Conservation (phyloP, 2,329 filamentous ascomycete species). For the Xylariaceae sp. region DNA sequence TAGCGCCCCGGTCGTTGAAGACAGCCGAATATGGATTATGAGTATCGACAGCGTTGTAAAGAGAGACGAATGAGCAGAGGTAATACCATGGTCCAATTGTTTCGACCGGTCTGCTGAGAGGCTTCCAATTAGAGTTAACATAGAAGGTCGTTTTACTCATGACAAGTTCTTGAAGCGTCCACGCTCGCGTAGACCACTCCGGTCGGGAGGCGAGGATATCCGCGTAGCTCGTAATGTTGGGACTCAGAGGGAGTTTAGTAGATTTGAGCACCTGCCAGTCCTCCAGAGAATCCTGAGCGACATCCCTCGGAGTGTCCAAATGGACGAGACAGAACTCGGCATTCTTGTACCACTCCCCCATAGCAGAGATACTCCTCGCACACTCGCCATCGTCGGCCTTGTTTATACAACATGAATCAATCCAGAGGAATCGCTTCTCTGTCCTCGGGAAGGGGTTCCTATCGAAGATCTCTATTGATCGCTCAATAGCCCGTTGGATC, state of each 20-base stretch:
- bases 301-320: conserved; percentile 26
- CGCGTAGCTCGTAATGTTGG: conserved; percentile 26
- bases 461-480: conserved; percentile 32
- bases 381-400: conserved; percentile 35
- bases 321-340: conserved; percentile 38
- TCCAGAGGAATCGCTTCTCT: conserved; percentile 37
- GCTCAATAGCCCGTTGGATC: conserved; percentile 29
- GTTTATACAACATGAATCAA: conserved; percentile 40
- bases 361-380: conserved; percentile 36
- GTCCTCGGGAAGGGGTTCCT: conserved; percentile 30
- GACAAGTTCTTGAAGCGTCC: conserved; percentile 39
- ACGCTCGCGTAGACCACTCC: conserved; percentile 36
- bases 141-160: conserved; percentile 41
- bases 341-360: conserved; percentile 36
- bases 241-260: background rate
- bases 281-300: conserved; percentile 22
- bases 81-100: conserved; percentile 34
- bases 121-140: conserved; percentile 36
- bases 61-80: too few species aligned
- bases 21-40: too few species aligned
- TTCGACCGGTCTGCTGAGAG: conserved; percentile 34
- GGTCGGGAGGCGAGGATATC: conserved; percentile 23
- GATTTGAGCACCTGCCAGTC: conserved; percentile 29
- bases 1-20: too few species aligned
- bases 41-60: too few species aligned